Evolutionary conservation across 2,329 filamentous ascomycete species (phyloP), one percentile per base, ranked within the genome.

Genomic region (Immersiporthe knoxdaviesiana): DNA sequence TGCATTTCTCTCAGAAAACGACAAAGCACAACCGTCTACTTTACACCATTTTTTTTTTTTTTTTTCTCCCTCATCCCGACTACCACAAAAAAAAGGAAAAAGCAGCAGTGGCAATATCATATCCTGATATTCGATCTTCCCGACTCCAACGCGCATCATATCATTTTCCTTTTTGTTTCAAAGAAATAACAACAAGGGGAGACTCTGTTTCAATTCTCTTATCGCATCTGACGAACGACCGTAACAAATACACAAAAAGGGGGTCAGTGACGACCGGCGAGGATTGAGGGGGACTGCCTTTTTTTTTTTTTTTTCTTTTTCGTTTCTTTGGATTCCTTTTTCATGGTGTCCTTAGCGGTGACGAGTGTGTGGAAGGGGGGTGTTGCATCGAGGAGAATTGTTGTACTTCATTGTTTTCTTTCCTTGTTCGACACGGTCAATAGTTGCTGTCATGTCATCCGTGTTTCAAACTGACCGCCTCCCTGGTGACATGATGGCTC

Each of bases 221-320:
- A 30, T 30, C 52, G 16, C 52, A 59, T 59, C 56, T 41, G 59
- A 62, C 30, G 59, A 59, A 59, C 37, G 56, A 59, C 56, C 30
- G 37, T 59, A 37, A 14, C 56, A 37, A 59, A 35, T 47, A 47
- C 35, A 62, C 37, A 62, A 62, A 62, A 62, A 62, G 27, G 59
- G 58, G 32, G 12, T n/a, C 18, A n/a, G 58, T 39, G 58, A 60
- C 35, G 58, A 39, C 24, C 11, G 32, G 59, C 35, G 37, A 44
- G 37, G 35, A 18, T 24, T 18, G 37, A 62, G 59, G 41, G 37
- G 37, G 56, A 12, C n/a, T 27, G n/a, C n/a, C 35, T 35, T 35
- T 7, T 32, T 0, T 5, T 18, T 41, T 47, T 27, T 27, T n/a
- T 14, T 1, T n/a, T n/a, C n/a, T n/a, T n/a, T n/a, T n/a, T n/a